phyloP scores from a whole-genome alignment of 768 basidiomycete species.

The Botryobasidium botryosum region DNA sequence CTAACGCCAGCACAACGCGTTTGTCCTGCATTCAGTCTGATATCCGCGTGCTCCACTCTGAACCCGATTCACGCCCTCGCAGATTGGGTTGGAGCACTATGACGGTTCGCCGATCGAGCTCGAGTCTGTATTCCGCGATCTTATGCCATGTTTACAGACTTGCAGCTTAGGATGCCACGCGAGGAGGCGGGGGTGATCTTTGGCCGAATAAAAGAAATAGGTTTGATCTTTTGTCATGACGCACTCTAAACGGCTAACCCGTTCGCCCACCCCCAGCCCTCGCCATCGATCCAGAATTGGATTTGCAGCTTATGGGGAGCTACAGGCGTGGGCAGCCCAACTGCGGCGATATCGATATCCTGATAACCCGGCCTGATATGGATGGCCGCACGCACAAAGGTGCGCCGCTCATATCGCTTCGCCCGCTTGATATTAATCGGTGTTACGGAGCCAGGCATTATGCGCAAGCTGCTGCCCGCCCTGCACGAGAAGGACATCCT shows the following conservation, averaged over 20 bases:
- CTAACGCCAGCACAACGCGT: slow-evolving; percentile 34
- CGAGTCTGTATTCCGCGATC: background rate
- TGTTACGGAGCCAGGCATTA: slow-evolving; percentile 39
- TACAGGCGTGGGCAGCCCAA: slow-evolving; percentile 66
- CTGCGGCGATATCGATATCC: slow-evolving; percentile 84
- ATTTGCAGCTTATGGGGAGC: slow-evolving; percentile 82
- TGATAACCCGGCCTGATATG: slow-evolving; percentile 56
- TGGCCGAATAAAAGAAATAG: slow-evolving; percentile 50
- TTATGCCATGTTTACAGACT: slow-evolving; percentile 30
- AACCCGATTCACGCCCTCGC: no score
- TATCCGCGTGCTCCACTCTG: no score
- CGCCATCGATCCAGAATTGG: slow-evolving; percentile 48
- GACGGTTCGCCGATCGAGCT: slow-evolving; percentile 31
- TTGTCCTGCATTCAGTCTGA: background rate
- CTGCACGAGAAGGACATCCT: slow-evolving; percentile 45
- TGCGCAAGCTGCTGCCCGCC: slow-evolving; percentile 37
- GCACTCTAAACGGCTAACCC: background rate
- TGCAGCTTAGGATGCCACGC: slow-evolving; percentile 73
- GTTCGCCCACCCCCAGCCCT: slow-evolving; percentile 34
- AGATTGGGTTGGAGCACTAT: slow-evolving; percentile 50
- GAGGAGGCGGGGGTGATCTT: slow-evolving; percentile 62
- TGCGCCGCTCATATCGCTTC: slow-evolving; percentile 15
- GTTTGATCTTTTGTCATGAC: slow-evolving; percentile 16
- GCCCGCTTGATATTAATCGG: slow-evolving; percentile 1
- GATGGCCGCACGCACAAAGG: slow-evolving; percentile 67